Evolutionary conservation across 140 eudicot species (phyloP).

Genomic region (Erigeron philadelphicus): DNA sequence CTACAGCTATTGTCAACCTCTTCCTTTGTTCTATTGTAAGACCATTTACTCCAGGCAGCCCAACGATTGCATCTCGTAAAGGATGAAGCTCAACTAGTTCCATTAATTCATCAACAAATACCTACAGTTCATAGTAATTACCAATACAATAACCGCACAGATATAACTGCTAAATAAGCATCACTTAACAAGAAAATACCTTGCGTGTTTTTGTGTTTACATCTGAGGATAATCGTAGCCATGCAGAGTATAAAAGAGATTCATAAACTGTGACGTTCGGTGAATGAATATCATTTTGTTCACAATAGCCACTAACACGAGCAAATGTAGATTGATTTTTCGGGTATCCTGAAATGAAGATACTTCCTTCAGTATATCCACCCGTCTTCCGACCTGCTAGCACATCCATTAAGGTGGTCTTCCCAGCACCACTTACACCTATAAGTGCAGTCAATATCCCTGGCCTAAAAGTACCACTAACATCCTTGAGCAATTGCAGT

Average conservation of each 20-base stretch:
- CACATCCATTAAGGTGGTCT: conserved; percentile 66
- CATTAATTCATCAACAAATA: conserved; percentile 60
- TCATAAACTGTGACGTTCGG: conserved; percentile 58
- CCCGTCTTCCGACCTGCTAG: conserved; percentile 62
- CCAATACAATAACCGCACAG: background rate
- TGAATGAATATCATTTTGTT: conserved; percentile 62
- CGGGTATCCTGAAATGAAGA: conserved; percentile 49
- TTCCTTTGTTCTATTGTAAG: conserved; percentile 71
- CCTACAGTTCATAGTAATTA: conserved; percentile 26
- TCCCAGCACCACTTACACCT: conserved; percentile 74
- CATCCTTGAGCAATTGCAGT: conserved; percentile 42
- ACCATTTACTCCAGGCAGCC: conserved; percentile 64
- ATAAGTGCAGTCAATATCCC: conserved; percentile 61
- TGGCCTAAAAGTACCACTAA: conserved; percentile 61
- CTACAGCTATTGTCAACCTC: conserved; percentile 67
- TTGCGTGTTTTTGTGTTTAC: conserved; percentile 30
- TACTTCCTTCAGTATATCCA: conserved; percentile 49
- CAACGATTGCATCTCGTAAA: conserved; percentile 51
- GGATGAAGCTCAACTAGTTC: conserved; percentile 59
- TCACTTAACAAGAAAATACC: conserved; percentile 15
- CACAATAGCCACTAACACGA: conserved; percentile 58
- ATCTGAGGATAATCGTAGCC: conserved; percentile 42
- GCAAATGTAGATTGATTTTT: conserved; percentile 58
- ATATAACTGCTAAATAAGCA: background rate
- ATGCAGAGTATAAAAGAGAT: conserved; percentile 52